Evolutionary conservation across 208 protist species (phyloP).

Genomic region (Crithidia acanthocephali): DNA sequence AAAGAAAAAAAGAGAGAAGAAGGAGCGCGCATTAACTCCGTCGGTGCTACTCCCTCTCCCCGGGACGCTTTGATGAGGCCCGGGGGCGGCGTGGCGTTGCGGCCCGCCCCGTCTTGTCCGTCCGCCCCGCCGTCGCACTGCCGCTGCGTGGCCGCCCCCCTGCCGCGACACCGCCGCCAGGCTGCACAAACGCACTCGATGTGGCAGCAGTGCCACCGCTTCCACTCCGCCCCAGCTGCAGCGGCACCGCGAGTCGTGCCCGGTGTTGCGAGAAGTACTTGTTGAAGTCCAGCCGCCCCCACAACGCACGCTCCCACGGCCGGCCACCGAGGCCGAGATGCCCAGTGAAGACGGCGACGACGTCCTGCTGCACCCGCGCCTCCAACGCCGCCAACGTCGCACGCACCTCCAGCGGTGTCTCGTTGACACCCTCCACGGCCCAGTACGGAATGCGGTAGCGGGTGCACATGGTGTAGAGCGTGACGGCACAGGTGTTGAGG

Average conservation of each 20-base stretch:
- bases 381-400: constrained; percentile 71
- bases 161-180: neutral
- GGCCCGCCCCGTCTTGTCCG: neutral
- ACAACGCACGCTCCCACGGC: constrained; percentile 69
- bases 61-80: constrained; percentile 6
- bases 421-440: constrained; percentile 66
- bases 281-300: constrained; percentile 85
- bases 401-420: constrained; percentile 67
- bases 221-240: neutral
- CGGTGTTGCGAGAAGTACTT: constrained; percentile 55
- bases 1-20: too few species aligned
- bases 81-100: constrained; percentile 9
- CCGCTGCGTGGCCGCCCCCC: neutral
- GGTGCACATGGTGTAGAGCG: constrained; percentile 65
- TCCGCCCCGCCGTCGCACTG: neutral
- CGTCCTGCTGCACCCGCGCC: constrained; percentile 65
- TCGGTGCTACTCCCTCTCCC: neutral
- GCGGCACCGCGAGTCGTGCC: neutral
- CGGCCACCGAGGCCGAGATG: constrained; percentile 61
- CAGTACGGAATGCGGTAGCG: constrained; percentile 74
- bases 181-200: constrained; percentile 6
- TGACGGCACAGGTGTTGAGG: constrained; percentile 42
- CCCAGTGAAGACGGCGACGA: constrained; percentile 62
- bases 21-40: too few species aligned
- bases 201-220: neutral